phyloP scores from a whole-genome alignment of 306 rosid genomes.

The Gynostemma pentaphyllum region DNA sequence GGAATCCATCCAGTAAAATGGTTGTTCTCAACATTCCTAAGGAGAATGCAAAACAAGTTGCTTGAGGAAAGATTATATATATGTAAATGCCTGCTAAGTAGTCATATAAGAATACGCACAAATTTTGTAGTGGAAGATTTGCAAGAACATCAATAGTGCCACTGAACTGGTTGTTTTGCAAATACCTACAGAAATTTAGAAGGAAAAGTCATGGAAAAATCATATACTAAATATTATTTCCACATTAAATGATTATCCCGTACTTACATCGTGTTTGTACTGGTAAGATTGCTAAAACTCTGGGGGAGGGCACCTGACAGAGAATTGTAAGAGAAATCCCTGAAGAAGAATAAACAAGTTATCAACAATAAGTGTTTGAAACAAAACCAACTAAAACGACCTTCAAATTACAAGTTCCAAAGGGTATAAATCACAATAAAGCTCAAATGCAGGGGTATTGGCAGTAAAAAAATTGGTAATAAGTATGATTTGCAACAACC shows the following conservation, averaged over 20 bases:
- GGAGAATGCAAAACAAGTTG: not conserved
- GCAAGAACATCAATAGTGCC: slow-evolving; percentile 83
- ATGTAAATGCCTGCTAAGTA: slow-evolving; percentile 13
- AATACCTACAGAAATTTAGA: slow-evolving; percentile 32
- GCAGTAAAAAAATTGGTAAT: no score
- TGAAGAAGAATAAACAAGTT: slow-evolving; percentile 1
- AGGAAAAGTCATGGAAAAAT: slow-evolving; percentile 17
- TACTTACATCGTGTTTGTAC: slow-evolving; percentile 51
- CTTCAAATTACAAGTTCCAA: not conserved
- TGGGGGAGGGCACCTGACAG: slow-evolving; percentile 68
- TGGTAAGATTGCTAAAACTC: slow-evolving; percentile 73
- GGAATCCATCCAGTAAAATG: slow-evolving; percentile 90
- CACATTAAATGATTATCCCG: slow-evolving; percentile 1
- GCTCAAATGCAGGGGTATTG: no score
- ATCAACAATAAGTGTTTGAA: not conserved
- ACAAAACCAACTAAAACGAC: not conserved
- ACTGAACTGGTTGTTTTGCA: slow-evolving; percentile 82
- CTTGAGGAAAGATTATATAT: not conserved
- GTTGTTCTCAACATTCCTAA: slow-evolving; percentile 80
- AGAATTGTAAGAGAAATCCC: slow-evolving; percentile 72
- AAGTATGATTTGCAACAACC: no score
- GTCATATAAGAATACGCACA: slow-evolving; percentile 35
- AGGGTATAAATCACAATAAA: no score
- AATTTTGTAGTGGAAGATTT: slow-evolving; percentile 58
- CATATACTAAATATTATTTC: slow-evolving; percentile 12